These are phyloP conservation scores for Emericellopsis atlantica DNA, from an alignment of 2,329 filamentous ascomycete species.

Conservation along the genomic window DNA sequence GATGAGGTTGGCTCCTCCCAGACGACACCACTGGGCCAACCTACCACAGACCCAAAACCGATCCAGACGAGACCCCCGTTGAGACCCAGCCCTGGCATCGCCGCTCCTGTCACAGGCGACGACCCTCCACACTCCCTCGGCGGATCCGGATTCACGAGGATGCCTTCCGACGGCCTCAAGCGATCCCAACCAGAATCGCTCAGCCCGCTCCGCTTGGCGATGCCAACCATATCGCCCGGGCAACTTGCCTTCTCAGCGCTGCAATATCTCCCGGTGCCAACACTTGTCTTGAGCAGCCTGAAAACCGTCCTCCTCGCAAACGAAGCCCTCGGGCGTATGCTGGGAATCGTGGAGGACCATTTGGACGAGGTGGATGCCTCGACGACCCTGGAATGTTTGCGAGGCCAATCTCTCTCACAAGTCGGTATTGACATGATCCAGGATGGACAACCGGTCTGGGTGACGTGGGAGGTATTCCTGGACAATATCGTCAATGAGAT, in stretches of 20 bases:
- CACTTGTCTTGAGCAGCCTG: conserved; percentile 53
- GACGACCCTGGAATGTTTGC: conserved; percentile 43
- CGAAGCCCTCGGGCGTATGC: conserved; percentile 58
- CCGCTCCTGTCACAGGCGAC: conserved; percentile 17
- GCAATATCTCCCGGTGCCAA: conserved; percentile 61
- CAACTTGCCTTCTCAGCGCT: conserved; percentile 55
- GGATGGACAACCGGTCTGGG: conserved; percentile 47
- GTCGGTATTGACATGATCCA: conserved; percentile 64
- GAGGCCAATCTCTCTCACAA: conserved; percentile 54
- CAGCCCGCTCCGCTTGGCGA: conserved; percentile 24
- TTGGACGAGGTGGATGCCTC: conserved; percentile 25
- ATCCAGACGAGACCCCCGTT: conserved; percentile 7
- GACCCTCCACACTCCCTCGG: not conserved
- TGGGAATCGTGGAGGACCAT: conserved; percentile 41
- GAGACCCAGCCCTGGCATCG: conserved; percentile 7
- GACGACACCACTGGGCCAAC: not conserved
- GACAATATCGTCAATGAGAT: conserved; percentile 36
- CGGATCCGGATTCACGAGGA: conserved; percentile 14
- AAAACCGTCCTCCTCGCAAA: conserved; percentile 66
- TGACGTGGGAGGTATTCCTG: conserved; percentile 46
- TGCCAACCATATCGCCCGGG: conserved; percentile 34
- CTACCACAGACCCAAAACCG: conserved; percentile 1
- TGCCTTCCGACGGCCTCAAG: not conserved
- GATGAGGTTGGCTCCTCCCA: not conserved
- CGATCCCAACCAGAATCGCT: conserved; percentile 17